These are phyloP conservation scores for Lentinula sp. DNA, from an alignment of 768 basidiomycete genomes.

Conservation along the genomic window DNA sequence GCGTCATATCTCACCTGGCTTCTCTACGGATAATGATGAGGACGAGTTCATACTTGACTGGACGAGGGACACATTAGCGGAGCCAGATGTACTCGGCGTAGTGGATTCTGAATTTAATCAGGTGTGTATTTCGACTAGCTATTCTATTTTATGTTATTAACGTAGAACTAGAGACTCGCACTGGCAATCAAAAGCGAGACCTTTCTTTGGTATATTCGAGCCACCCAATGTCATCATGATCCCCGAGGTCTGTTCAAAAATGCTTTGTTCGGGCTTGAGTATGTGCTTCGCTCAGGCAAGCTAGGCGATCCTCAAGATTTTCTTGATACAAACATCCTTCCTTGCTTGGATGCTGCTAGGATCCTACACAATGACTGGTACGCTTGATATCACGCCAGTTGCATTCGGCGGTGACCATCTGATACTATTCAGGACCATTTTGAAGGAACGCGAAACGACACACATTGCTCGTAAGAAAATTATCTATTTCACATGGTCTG, in stretches of 20 bases:
- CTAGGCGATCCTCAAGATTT: slow-evolving; percentile 3
- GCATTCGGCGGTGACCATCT: not conserved
- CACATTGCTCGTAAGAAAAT: not conserved
- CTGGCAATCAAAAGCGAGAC: not conserved
- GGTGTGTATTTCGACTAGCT: not conserved
- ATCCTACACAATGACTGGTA: not conserved
- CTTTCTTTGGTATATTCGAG: not conserved
- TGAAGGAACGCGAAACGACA: not conserved
- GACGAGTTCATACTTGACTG: not conserved
- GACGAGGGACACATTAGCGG: not conserved
- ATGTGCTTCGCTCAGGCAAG: not conserved
- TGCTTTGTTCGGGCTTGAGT: not conserved
- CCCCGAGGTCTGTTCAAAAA: not conserved
- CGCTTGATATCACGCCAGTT: not conserved
- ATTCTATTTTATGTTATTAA: too few species aligned
- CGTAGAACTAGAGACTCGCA: not conserved
- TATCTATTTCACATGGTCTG: not conserved
- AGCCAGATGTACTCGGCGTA: not conserved
- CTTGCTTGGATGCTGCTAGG: not conserved
- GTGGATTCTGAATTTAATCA: not conserved
- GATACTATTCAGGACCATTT: not conserved
- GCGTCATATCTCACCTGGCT: not conserved
- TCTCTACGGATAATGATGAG: not conserved
- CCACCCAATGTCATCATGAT: not conserved
- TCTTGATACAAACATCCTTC: not conserved